Percentiles rank a stretch among this genome's conserved stretches.
These are phyloP conservation scores for Cladosporium sp. DNA, from an alignment of 2,329 filamentous ascomycete genomes.

Conservation along the genomic window DNA sequence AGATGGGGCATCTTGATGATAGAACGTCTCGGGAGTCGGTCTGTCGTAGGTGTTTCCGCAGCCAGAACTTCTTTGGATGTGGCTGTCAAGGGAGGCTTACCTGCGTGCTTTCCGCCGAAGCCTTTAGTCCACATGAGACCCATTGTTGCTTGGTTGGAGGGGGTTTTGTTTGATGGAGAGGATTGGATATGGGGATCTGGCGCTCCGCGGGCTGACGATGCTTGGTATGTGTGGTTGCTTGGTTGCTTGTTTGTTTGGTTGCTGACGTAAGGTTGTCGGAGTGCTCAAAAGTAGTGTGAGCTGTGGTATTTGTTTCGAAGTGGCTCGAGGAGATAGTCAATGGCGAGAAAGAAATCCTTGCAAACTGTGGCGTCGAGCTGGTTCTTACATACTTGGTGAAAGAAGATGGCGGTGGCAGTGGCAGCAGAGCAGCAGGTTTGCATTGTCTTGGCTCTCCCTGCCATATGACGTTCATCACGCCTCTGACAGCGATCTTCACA, in stretches of 20 bases:
- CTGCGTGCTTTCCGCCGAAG: conserved; percentile 40
- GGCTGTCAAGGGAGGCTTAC: conserved; percentile 25
- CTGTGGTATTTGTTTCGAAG: neutral
- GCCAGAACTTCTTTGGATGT: no score
- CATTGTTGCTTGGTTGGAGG: conserved; percentile 30
- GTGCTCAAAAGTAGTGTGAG: neutral
- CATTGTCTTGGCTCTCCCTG: neutral
- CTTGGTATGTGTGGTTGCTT: neutral
- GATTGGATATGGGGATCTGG: neutral
- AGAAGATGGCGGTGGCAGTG: neutral
- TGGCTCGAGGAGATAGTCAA: neutral
- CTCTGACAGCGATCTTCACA: neutral
- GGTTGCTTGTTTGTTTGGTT: neutral
- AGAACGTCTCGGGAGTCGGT: no score
- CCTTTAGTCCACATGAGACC: conserved; percentile 46
- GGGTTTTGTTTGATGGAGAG: neutral
- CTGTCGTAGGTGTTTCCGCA: no score
- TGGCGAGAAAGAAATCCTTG: no score
- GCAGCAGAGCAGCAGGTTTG: neutral
- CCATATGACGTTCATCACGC: neutral
- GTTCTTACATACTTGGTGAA: neutral
- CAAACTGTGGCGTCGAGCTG: neutral
- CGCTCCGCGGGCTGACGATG: conserved; percentile 13
- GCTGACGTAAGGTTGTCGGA: neutral
- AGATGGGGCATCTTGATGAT: no score